Evolutionary conservation across 305 asterid species (phyloP).

Genomic region (Plantago lanceolata): DNA sequence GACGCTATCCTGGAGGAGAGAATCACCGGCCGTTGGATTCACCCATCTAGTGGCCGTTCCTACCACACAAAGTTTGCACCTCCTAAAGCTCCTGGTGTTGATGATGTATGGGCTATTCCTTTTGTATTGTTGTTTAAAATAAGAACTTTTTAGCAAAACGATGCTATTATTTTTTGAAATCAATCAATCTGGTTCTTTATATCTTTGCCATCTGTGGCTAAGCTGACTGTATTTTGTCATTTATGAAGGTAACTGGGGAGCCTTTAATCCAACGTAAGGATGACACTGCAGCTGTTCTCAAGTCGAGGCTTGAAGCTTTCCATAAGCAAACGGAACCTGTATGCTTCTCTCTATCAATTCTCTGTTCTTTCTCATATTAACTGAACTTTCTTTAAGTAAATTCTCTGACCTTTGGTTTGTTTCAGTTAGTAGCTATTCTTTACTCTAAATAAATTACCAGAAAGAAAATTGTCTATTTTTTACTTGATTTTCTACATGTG

Average conservation of each 20-base stretch:
- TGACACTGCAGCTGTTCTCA: constrained; percentile 78
- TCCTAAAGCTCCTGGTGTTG: constrained; percentile 59
- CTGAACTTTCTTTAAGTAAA: neutral
- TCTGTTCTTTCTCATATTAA: constrained; percentile 4
- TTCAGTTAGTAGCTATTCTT: neutral
- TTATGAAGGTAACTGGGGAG: constrained; percentile 77
- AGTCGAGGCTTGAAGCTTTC: constrained; percentile 82
- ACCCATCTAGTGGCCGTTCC: constrained; percentile 79
- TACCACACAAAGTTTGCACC: constrained; percentile 86
- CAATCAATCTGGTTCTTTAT: constrained; percentile 5
- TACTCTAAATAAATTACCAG: constrained; percentile 4
- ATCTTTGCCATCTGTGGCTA: constrained; percentile 12
- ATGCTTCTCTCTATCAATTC: constrained; percentile 22
- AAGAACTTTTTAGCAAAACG: neutral
- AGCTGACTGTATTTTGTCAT: constrained; percentile 24
- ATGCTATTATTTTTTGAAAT: constrained; percentile 9
- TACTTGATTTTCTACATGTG: too few species aligned
- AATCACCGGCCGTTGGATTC: constrained; percentile 90
- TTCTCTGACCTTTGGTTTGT: constrained; percentile 14
- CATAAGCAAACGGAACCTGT: constrained; percentile 90
- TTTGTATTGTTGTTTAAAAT: constrained; percentile 2
- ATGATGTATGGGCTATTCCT: constrained; percentile 44
- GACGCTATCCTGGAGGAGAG: constrained; percentile 82
- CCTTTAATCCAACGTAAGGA: constrained; percentile 82
- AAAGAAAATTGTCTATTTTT: neutral